Percentiles rank a stretch among this genome's conserved stretches.
phyloP scores from a whole-genome alignment of 2,329 filamentous ascomycete species.

The Xylariaceae sp. region DNA sequence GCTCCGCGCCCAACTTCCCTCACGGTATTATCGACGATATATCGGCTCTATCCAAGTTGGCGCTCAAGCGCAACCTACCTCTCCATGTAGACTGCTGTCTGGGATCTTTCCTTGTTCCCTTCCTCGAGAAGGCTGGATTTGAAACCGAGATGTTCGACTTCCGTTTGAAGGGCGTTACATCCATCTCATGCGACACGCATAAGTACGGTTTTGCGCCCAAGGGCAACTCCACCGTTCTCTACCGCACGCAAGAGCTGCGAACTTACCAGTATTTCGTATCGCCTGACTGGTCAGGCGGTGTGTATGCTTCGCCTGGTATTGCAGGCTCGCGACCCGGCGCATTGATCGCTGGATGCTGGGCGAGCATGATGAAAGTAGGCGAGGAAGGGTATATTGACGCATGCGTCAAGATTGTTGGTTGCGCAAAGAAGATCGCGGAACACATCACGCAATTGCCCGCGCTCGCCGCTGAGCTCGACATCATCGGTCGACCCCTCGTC shows the following conservation, averaged over 20 bases:
- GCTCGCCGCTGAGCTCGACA: conserved; percentile 66
- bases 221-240: conserved; percentile 89
- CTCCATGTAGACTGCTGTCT: conserved; percentile 97
- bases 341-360: conserved; percentile 94
- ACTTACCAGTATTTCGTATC: conserved; percentile 95
- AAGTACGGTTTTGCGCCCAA: conserved; percentile 99
- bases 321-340: conserved; percentile 89
- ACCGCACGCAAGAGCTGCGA: conserved; percentile 72
- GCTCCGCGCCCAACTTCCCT: conserved; percentile 94
- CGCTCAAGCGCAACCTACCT: conserved; percentile 71
- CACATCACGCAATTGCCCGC: conserved; percentile 65
- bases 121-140: conserved; percentile 90
- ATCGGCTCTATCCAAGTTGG: conserved; percentile 73
- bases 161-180: conserved; percentile 86
- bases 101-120: conserved; percentile 89
- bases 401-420: conserved; percentile 81
- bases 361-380: conserved; percentile 81
- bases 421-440: conserved; percentile 74
- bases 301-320: conserved; percentile 89
- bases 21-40: conserved; percentile 99
- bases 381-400: conserved; percentile 83
- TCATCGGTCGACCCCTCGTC: conserved; percentile 81
- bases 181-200: conserved; percentile 94
- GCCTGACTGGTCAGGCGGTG: conserved; percentile 90
- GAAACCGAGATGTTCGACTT: conserved; percentile 88